A percentile compares a stretch with the other conserved stretches of the same genome.
Conservation (phyloP, 495 filamentous ascomycete species). For the Aspergillus panamensis region DNA sequence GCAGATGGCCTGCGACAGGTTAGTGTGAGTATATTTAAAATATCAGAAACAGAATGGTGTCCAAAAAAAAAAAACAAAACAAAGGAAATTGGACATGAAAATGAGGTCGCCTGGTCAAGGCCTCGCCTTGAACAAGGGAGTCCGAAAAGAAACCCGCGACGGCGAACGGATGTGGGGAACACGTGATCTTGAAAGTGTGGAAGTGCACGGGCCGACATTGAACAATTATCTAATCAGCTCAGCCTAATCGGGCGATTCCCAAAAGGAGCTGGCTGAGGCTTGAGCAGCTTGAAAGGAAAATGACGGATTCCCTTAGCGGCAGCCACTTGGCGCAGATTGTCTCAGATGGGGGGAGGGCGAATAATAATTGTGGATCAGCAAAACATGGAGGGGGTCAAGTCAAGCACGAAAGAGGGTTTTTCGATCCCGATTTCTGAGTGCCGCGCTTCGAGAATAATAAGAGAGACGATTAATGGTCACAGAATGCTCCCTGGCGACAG, state of each 20-base stretch:
- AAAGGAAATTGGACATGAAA: not conserved
- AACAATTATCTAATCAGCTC: conserved; percentile 19
- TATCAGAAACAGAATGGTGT: too few species aligned
- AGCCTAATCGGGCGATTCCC: conserved; percentile 13
- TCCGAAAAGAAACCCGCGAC: not conserved
- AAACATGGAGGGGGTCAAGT: not conserved
- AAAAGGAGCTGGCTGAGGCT: conserved; percentile 6
- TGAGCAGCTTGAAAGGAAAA: not conserved
- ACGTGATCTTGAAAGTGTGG: conserved; percentile 26
- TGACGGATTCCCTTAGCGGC: conserved; percentile 14
- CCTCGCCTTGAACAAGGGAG: conserved; percentile 2
- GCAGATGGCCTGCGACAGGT: conserved; percentile 22
- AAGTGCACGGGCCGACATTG: conserved; percentile 23
- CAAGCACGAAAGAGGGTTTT: not conserved
- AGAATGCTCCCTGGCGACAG: too few species aligned
- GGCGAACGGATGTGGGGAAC: conserved; percentile 21
- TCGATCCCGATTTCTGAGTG: too few species aligned
- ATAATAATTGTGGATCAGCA: conserved; percentile 5
- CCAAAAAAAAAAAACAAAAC: not conserved
- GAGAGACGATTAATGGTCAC: too few species aligned
- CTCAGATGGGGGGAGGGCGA: conserved; percentile 12
- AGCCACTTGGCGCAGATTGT: conserved; percentile 25
- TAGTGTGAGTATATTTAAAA: conserved; percentile 10
- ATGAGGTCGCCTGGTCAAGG: not conserved
- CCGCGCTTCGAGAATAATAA: too few species aligned